Evolutionary conservation across 805 yeast species (phyloP), one percentile per base, ranked within the genome.

Genomic region (Candida vartiovaarae): DNA sequence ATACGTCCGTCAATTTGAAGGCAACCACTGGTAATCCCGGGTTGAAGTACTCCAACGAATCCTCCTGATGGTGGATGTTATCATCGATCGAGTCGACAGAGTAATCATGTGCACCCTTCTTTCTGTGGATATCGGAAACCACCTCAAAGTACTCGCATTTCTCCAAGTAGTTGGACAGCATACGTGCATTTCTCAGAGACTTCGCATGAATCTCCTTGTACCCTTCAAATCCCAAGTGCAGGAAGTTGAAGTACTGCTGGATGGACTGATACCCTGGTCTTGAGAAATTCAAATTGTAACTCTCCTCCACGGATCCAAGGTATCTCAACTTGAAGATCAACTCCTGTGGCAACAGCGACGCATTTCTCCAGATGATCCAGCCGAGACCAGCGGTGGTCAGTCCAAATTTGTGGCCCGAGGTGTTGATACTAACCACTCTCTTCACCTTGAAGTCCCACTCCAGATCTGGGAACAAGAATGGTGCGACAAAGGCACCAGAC

Each of bases 391-490:
- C 95, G 26, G 95, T 78, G 29, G 90, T 84, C 40, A 89, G 70
- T 32, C 97, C 97, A 65, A 85, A 89, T 66, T 89, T 89, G 68
- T 89, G 97, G 46, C 96, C 96, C 2, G 95, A 84, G 8, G 95
- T 77, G 68, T 88, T 90, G 66, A 89, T 88, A 29, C 90, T 80
- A 49, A 75, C 78, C 38, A 89, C 97, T 48, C 96, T 74, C 26
- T 77, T 76, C 39, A 84, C 60, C 48, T 80, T 67, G 67, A 89
- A 90, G 62, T 88, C 96, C 96, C 96, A 89, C 53, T 71, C 75
- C 49, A 80, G 70, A 15, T 82, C 75, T 4, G 95, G 95, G 59
- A 73, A 82, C 28, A 78, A 63, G 57, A 89, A 84, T 20, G 97
- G 95, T 2, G 95, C 95, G 36, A 89, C 75, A 59, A 89, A 78